Conservation (phyloP, 2,329 filamentous ascomycete species). For the Cercospora janseana region DNA sequence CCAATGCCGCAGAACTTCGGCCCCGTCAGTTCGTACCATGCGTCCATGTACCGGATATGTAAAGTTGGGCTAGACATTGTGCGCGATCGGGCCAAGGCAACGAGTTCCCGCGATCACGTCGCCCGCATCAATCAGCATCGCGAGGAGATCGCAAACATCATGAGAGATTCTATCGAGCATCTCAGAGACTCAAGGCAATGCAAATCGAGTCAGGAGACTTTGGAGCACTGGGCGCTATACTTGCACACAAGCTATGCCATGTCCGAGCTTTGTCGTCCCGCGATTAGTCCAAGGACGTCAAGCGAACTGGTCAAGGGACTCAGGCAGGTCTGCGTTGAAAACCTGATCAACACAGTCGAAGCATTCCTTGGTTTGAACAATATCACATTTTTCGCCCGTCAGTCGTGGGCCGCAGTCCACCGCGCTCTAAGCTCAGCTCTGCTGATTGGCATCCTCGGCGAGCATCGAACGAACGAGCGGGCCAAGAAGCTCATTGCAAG, state of each 20-base stretch:
- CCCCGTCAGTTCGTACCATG: slow-evolving; percentile 56
- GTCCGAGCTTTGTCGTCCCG: slow-evolving; percentile 61
- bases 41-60: slow-evolving; percentile 56
- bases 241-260: slow-evolving; percentile 62
- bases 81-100: slow-evolving; percentile 55
- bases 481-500: slow-evolving; percentile 47
- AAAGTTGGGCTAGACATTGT: slow-evolving; percentile 61
- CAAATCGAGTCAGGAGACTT: slow-evolving; percentile 51
- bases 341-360: slow-evolving; percentile 56
- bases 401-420: slow-evolving; percentile 39
- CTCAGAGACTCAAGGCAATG: slow-evolving; percentile 55
- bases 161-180: slow-evolving; percentile 58
- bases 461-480: slow-evolving; percentile 50
- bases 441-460: slow-evolving; percentile 42
- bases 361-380: slow-evolving; percentile 60
- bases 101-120: slow-evolving; percentile 53
- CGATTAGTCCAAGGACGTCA: slow-evolving; percentile 54
- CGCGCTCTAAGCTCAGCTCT: slow-evolving; percentile 44
- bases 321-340: slow-evolving; percentile 56
- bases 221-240: slow-evolving; percentile 61
- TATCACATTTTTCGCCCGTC: slow-evolving; percentile 44
- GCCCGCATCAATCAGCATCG: slow-evolving; percentile 55
- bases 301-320: slow-evolving; percentile 49
- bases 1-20: slow-evolving; percentile 37
- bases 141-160: slow-evolving; percentile 56